Base-by-base conservation (phyloP, 78 protist genomes). In the Dictyostelium brefeldianum region DNA sequence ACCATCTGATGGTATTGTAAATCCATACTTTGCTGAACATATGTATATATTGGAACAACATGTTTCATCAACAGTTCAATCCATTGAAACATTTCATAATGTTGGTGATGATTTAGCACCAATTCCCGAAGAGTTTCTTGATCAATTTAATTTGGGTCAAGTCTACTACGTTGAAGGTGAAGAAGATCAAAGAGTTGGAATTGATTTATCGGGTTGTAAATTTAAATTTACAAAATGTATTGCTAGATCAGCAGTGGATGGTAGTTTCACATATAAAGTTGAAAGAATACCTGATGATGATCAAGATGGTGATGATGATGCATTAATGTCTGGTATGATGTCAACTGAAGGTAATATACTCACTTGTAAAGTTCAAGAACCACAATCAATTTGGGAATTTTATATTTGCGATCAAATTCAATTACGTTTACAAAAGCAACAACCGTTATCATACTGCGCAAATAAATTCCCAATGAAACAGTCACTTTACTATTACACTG, bases 361-460 rank as follows among this genome's bases (percentile, higher is more conserved):
- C 4, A 20, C 54, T 1, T 41, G 48, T 22, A 75, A 75, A 27
- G 47, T 75, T 14, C 81, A 75, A 75, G 81, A 75, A 5, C 81
- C 81, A 75, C 64, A 59, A 8, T 75, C 83, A 8, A 78, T 78
- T 54, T 78, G 83, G 83, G 83, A 78, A 36, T 78, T 78, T 11
- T 78, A 78, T 20, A 54, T 78, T 54, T n/a, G 47, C 7, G 17
- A 54, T 51, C 83, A 78, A 78, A 78, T 78, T 20, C 65, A 78
- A 27, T 9, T 12, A 27, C 65, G 70, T 54, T 31, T 78, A 9
- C 41, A 77, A 77, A 36, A 36, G 43, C 65, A 50, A 29, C 20
- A 62, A 12, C 17, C 47, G 18, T 56, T 51, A 18, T 5, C 41
- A 18, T 14, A 12, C 7, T 27, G 15, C 15, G 14, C 25, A 15